These are phyloP conservation scores for Ogataea pilisensis DNA, from an alignment of 805 yeast species.

Conservation along the genomic window DNA sequence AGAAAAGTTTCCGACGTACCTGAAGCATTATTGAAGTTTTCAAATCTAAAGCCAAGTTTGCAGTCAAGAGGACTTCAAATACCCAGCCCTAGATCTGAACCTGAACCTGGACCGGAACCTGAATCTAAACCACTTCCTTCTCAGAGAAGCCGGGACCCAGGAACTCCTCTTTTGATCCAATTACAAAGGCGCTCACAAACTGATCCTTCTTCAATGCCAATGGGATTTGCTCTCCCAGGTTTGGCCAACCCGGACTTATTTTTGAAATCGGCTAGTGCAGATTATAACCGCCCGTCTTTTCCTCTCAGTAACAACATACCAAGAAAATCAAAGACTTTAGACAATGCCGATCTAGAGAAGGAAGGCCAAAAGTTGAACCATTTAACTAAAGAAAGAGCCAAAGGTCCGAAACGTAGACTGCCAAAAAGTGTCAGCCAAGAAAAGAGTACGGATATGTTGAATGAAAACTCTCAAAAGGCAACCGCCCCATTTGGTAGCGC, in stretches of 20 bases:
- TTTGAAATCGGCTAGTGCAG: constrained; percentile 26
- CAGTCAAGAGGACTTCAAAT: not conserved
- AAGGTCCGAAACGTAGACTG: constrained; percentile 48
- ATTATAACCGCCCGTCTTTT: constrained; percentile 30
- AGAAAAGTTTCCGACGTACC: constrained; percentile 21
- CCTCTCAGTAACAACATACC: constrained; percentile 13
- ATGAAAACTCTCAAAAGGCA: not conserved
- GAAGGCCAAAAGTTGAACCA: constrained; percentile 35
- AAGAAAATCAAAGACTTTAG: constrained; percentile 15
- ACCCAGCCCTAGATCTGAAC: constrained; percentile 1
- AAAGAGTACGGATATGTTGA: not conserved
- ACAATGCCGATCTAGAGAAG: constrained; percentile 17
- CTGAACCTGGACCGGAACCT: not conserved
- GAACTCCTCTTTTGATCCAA: not conserved
- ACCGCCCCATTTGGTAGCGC: not conserved
- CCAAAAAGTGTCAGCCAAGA: constrained; percentile 31
- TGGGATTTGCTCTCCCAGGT: constrained; percentile 21
- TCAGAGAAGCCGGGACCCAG: not conserved
- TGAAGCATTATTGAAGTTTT: constrained; percentile 22
- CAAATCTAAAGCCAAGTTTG: constrained; percentile 9
- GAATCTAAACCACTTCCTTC: not conserved
- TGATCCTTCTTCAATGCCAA: constrained; percentile 4
- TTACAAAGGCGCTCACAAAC: constrained; percentile 4
- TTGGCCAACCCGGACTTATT: constrained; percentile 15
- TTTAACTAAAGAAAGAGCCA: constrained; percentile 42